Conservation (phyloP, 345 rosid species). For the Streptanthus diversifolius region DNA sequence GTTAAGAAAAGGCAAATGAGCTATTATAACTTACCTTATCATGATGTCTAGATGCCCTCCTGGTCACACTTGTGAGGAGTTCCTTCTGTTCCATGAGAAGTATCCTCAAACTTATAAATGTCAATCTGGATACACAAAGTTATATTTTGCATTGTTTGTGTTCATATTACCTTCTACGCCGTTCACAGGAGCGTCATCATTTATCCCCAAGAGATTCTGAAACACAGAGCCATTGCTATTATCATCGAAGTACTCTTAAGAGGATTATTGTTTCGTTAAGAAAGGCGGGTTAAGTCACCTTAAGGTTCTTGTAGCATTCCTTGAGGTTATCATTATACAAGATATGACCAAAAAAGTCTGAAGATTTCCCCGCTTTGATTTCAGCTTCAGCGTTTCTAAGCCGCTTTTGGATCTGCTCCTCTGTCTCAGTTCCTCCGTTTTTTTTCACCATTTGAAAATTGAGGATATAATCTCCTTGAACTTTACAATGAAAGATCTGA, state of each 20-base stretch:
- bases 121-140: too few species aligned
- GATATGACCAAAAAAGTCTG: conserved; percentile 53
- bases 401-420: conserved; percentile 81
- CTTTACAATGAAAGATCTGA: background rate
- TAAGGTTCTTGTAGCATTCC: conserved; percentile 66
- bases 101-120: too few species aligned
- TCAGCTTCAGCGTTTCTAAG: conserved; percentile 66
- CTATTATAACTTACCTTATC: too few species aligned
- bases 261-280: background rate
- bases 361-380: conserved; percentile 57
- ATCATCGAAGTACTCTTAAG: background rate
- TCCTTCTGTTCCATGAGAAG: too few species aligned
- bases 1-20: too few species aligned
- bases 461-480: background rate
- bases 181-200: conserved; percentile 38
- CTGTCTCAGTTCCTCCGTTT: conserved; percentile 81
- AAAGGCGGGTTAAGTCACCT: conserved; percentile 44
- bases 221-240: conserved; percentile 12
- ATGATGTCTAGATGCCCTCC: too few species aligned
- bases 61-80: too few species aligned
- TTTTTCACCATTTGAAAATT: background rate
- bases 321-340: conserved; percentile 63
- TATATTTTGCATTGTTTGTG: too few species aligned
- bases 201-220: conserved; percentile 67
- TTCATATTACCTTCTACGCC: conserved; percentile 59